Conservation (phyloP, 2,329 filamentous ascomycete species). For the Xylaria sp. region DNA sequence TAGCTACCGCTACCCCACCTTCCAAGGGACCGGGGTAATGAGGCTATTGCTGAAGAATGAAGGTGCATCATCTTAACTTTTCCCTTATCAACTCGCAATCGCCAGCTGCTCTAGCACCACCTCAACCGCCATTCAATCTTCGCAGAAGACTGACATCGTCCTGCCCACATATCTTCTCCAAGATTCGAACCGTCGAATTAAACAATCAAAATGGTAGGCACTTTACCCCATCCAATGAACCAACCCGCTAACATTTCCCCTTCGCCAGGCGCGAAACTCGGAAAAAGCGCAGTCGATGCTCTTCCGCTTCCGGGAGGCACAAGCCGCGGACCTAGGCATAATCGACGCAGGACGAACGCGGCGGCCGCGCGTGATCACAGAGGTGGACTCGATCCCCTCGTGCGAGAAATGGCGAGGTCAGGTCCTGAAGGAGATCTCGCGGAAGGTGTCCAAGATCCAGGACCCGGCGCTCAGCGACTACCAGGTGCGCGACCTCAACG, state of each 20-base stretch:
- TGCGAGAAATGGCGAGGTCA: conserved; percentile 99
- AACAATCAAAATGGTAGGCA: conserved; percentile 46
- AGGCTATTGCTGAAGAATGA: conserved; percentile 20
- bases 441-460: conserved; percentile 96
- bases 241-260: neutral
- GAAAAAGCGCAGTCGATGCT: conserved; percentile 99
- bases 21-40: conserved; percentile 36
- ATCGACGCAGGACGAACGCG: conserved; percentile 89
- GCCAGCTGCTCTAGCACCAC: neutral
- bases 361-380: conserved; percentile 89
- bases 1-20: conserved; percentile 22
- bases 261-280: conserved; percentile 83
- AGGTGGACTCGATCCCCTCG: conserved; percentile 81
- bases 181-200: neutral
- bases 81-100: conserved; percentile 5
- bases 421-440: conserved; percentile 94
- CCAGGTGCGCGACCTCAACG: conserved; percentile 97
- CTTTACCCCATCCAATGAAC: neutral
- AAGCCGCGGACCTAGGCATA: conserved; percentile 43
- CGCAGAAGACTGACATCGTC: neutral
- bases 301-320: conserved; percentile 97
- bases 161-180: neutral
- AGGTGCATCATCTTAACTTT: conserved; percentile 8
- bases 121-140: conserved; percentile 1
- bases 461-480: conserved; percentile 91